Percentiles rank a stretch among this genome's conserved stretches.
Conservation (phyloP, 2,329 filamentous ascomycete species). For the Elsinoe arachidis region DNA sequence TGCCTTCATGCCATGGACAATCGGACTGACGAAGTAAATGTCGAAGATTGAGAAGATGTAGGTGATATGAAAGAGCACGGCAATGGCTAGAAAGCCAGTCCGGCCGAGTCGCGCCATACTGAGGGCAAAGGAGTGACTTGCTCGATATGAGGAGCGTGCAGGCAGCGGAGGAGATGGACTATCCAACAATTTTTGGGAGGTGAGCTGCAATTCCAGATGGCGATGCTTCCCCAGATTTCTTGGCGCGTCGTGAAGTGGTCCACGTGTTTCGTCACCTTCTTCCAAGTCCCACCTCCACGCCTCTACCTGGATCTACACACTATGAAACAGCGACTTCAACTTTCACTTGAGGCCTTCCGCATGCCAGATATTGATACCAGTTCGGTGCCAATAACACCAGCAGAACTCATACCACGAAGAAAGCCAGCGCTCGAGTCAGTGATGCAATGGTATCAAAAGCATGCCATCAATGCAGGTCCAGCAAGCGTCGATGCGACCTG, state of each 20-base stretch:
- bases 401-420: too few relatives aligned
- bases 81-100: constrained; percentile 76
- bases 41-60: constrained; percentile 97
- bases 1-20: constrained; percentile 88
- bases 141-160: not conserved
- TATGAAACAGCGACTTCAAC: too few relatives aligned
- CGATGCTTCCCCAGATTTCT: not conserved
- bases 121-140: constrained; percentile 13
- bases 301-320: too few relatives aligned
- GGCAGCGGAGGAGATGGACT: not conserved
- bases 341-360: too few relatives aligned
- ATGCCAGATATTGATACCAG: too few relatives aligned
- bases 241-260: not conserved
- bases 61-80: constrained; percentile 83
- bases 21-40: constrained; percentile 96
- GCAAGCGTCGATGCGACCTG: too few relatives aligned
- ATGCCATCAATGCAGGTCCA: too few relatives aligned
- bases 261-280: not conserved
- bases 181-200: not conserved
- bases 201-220: not conserved
- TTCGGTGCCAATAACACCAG: too few relatives aligned
- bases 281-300: too few relatives aligned
- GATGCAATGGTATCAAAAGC: too few relatives aligned
- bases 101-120: constrained; percentile 53
- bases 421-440: too few relatives aligned